Percentiles rank a stretch among this genome's conserved stretches.
phyloP scores from a whole-genome alignment of 2,329 filamentous ascomycete species.

The Aspergillus nomiae region DNA sequence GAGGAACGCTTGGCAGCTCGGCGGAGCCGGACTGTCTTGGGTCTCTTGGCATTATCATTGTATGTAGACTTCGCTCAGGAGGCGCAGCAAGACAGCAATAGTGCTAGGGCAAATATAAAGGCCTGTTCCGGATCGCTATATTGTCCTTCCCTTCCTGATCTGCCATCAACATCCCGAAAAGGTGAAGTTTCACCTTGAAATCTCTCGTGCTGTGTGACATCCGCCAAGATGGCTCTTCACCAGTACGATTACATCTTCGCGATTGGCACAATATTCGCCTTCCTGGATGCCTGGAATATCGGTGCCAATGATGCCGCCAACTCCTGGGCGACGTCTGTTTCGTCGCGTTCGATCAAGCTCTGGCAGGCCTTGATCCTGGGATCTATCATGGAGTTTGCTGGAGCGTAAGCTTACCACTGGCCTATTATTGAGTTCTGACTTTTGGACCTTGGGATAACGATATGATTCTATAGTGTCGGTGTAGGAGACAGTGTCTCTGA shows the following conservation, averaged over 20 bases:
- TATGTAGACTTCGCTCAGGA: too few species aligned
- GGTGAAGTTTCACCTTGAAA: too few species aligned
- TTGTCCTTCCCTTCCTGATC: too few species aligned
- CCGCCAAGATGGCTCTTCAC: constrained; percentile 15
- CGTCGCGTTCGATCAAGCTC: constrained; percentile 20
- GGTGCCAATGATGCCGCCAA: constrained; percentile 25
- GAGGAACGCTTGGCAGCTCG: too few species aligned
- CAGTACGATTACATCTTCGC: constrained; percentile 22
- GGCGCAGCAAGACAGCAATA: too few species aligned
- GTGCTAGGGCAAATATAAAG: too few species aligned
- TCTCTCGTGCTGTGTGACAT: not conserved
- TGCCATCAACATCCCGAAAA: too few species aligned
- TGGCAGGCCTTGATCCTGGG: constrained; percentile 22
- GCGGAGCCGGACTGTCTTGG: too few species aligned
- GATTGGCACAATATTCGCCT: constrained; percentile 22
- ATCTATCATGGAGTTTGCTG: constrained; percentile 20
- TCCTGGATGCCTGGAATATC: constrained; percentile 23
- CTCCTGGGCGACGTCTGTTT: constrained; percentile 23
- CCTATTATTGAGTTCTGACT: too few species aligned
- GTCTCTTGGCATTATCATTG: too few species aligned
- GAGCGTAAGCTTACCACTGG: constrained; percentile 10
- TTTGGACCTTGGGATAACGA: too few species aligned
- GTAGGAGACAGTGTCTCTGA: constrained; percentile 20
- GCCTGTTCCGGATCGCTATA: too few species aligned
- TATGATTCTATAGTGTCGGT: constrained; percentile 13